Base-by-base conservation (phyloP, 345 rosid genomes). In the Jatropha curcas region DNA sequence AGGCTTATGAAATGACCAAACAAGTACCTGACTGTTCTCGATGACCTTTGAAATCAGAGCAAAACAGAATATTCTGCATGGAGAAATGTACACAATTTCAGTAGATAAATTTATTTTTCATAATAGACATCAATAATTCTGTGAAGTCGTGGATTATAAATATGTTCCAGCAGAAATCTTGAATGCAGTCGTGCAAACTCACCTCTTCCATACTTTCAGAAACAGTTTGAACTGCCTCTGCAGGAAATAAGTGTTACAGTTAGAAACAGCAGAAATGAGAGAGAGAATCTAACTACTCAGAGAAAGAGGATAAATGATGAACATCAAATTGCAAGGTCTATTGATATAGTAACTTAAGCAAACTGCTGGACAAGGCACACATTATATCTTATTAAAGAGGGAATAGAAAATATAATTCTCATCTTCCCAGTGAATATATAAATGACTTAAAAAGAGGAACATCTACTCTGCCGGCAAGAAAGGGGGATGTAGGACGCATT, bases 11-110 rank as follows among this genome's bases (percentile, higher is more conserved):
- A 61, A 52, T 20, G 39, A 56, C 25, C n/a, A 51, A 67, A 60
- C 17, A 28, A 41, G 59, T 74, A 90, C 97, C 97, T 86, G 97
- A 88, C 72, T 82, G 89, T 65, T 89, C 93, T 24, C 78, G 82
- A 27, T 81, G 84, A 61, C 84, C 84, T 31, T 81, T 79, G 66
- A 82, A 84, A 76, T 85, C 82, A 9, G 97, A 83, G 83, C 89
- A 87, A 76, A 91, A 88, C 75, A 90, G 79, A 71, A 86, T 67
- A 75, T 88, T 87, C 98, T 91, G 90, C 84, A 80, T 62, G 27
- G 61, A n/a, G 45, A 60, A 77, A 55, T 69, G 71, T 27, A 62
- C 28, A 46, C 22, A 48, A 34, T 65, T 65, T 83, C 66, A 82
- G 56, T 14, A 58, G 27, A 4, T 37, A 16, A 31, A 43, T n/a